These are phyloP conservation scores for Colletotrichum lini DNA, from an alignment of 2,329 filamentous ascomycete species.

Conservation along the genomic window DNA sequence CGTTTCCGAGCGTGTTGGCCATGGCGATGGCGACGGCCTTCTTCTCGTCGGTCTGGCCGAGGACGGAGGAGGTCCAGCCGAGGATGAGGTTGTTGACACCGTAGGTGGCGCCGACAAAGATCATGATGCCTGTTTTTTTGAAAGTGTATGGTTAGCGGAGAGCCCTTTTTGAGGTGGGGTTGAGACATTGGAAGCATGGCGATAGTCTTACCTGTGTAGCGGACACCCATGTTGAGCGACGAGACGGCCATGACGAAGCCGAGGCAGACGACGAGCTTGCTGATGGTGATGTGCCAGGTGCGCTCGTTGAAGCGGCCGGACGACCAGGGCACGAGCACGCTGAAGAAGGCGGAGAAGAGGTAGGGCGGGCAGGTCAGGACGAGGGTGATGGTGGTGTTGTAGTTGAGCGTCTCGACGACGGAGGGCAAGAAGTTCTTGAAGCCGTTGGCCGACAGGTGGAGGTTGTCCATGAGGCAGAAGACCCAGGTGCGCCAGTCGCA, in stretches of 20 bases:
- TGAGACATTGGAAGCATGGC: no score
- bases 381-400: constrained; percentile 60
- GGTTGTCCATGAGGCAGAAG: constrained; percentile 65
- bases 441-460: constrained; percentile 64
- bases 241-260: constrained; percentile 44
- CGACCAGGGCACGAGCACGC: constrained; percentile 55
- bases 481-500: constrained; percentile 64
- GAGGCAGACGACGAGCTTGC: constrained; percentile 58
- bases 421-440: constrained; percentile 56
- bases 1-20: constrained; percentile 42
- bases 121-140: constrained; percentile 49
- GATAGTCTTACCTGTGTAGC: constrained; percentile 10
- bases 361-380: constrained; percentile 64
- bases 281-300: constrained; percentile 62
- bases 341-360: constrained; percentile 55
- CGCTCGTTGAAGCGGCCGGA: constrained; percentile 63
- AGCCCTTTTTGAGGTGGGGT: no score
- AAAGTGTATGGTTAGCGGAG: background rate
- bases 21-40: constrained; percentile 59
- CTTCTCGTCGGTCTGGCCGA: constrained; percentile 63
- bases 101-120: constrained; percentile 51
- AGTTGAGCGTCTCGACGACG: constrained; percentile 60
- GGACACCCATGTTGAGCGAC: constrained; percentile 44
- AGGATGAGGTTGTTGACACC: constrained; percentile 62
- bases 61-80: constrained; percentile 57